phyloP scores from a whole-genome alignment of 2,329 filamentous ascomycete species.

The Pseudocercospora crystallina region DNA sequence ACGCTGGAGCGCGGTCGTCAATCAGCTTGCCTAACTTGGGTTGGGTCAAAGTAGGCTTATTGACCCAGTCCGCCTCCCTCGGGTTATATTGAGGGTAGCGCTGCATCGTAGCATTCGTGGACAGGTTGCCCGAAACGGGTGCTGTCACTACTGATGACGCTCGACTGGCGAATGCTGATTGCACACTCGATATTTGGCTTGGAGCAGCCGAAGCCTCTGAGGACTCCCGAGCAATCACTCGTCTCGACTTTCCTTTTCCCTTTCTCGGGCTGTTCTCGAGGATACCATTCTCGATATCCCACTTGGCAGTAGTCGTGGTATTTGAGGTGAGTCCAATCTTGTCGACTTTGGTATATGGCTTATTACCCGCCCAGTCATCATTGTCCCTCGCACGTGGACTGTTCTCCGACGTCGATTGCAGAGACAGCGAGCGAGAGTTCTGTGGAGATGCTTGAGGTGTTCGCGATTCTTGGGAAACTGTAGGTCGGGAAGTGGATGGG shows the following conservation, averaged over 20 bases:
- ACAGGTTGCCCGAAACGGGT: too few species aligned
- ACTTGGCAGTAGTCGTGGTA: constrained; percentile 9
- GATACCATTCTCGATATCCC: constrained; percentile 10
- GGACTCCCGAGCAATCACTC: background rate
- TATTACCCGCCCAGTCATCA: background rate
- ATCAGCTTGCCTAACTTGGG: too few species aligned
- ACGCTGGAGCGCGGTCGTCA: too few species aligned
- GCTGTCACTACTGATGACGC: too few species aligned
- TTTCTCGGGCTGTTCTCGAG: background rate
- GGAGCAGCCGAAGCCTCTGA: too few species aligned
- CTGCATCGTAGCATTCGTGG: too few species aligned
- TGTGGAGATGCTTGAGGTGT: background rate
- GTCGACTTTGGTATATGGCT: constrained; percentile 15
- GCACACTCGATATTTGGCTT: too few species aligned
- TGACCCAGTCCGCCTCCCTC: too few species aligned
- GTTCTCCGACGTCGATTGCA: background rate
- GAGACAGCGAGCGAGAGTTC: background rate
- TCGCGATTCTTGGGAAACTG: background rate
- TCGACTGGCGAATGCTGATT: too few species aligned
- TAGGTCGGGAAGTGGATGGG: background rate
- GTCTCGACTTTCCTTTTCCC: background rate
- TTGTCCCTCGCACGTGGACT: too few species aligned
- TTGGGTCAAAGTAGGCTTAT: too few species aligned
- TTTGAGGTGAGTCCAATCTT: constrained; percentile 14
- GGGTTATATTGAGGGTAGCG: too few species aligned